Evolutionary conservation across 495 filamentous ascomycete species (phyloP).

Genomic region (Tuber brumale): DNA sequence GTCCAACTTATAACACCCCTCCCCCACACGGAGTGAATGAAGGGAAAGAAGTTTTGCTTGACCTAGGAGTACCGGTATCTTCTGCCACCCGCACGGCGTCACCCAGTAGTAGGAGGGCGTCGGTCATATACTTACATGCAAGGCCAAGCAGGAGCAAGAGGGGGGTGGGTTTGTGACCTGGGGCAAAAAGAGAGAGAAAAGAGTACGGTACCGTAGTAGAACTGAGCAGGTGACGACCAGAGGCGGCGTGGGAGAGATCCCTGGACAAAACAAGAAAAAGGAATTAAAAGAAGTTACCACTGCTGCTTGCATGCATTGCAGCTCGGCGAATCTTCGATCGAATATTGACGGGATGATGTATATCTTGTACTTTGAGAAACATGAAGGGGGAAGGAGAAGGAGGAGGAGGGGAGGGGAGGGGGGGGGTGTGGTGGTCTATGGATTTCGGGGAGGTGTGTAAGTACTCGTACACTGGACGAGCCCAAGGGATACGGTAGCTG

Average conservation of each 20-base stretch:
- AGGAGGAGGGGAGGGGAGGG: conserved; percentile 5
- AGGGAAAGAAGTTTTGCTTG: conserved; percentile 27
- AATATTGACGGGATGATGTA: conserved; percentile 40
- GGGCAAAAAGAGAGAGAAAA: conserved; percentile 23
- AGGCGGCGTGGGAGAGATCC: conserved; percentile 41
- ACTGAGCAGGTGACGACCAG: conserved; percentile 39
- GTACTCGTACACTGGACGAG: conserved; percentile 7
- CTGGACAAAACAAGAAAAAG: conserved; percentile 40
- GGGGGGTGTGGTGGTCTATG: conserved; percentile 12
- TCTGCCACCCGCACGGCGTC: conserved; percentile 38
- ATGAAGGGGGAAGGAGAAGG: conserved; percentile 5
- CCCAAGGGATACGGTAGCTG: conserved; percentile 20
- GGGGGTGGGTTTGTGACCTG: conserved; percentile 38
- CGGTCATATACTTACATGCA: conserved; percentile 35
- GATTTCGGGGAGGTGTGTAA: conserved; percentile 26
- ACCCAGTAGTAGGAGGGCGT: conserved; percentile 29
- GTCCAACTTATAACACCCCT: conserved; percentile 38
- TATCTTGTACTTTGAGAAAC: conserved; percentile 30
- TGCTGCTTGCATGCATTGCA: conserved; percentile 36
- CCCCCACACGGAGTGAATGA: conserved; percentile 33
- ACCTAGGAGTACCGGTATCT: conserved; percentile 13
- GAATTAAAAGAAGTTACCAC: conserved; percentile 37
- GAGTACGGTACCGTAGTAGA: conserved; percentile 13
- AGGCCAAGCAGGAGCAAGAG: conserved; percentile 33
- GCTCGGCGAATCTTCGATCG: conserved; percentile 40